Evolutionary conservation across 2,329 filamentous ascomycete species (phyloP).

Genomic region (Pestalotiopsis sp.): DNA sequence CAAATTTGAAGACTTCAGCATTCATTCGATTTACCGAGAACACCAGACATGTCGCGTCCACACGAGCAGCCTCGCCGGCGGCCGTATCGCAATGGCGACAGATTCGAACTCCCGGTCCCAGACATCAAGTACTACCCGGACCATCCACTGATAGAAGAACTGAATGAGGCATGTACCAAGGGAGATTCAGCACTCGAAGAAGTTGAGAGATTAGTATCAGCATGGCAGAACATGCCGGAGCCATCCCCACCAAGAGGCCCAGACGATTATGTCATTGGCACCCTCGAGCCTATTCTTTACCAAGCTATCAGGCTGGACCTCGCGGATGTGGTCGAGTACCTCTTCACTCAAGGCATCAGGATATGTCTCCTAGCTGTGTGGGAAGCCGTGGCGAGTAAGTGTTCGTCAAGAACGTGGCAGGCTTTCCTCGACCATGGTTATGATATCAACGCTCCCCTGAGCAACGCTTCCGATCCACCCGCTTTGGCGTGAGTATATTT

Average conservation of each 20-base stretch:
- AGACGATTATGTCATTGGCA: conserved; percentile 12
- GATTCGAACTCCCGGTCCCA: conserved; percentile 14
- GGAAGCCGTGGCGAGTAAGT: conserved; percentile 1
- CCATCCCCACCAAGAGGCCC: conserved; percentile 11
- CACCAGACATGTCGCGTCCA: neutral
- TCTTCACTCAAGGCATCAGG: conserved; percentile 12
- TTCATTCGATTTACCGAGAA: neutral
- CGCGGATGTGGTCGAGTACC: conserved; percentile 12
- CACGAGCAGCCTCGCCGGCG: neutral
- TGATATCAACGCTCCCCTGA: conserved; percentile 1
- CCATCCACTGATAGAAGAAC: conserved; percentile 14
- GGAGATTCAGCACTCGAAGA: conserved; percentile 8
- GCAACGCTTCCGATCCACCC: neutral
- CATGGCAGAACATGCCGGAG: conserved; percentile 11
- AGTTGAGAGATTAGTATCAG: conserved; percentile 10
- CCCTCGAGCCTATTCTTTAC: conserved; percentile 13
- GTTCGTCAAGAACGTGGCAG: neutral
- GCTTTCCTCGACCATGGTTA: conserved; percentile 3
- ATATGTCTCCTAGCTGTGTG: neutral
- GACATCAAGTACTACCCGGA: conserved; percentile 15
- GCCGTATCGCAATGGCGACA: conserved; percentile 8
- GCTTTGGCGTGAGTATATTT: neutral
- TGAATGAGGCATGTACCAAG: conserved; percentile 13
- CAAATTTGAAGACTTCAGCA: neutral
- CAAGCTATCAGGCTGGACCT: conserved; percentile 13